Conservation (phyloP, 495 filamentous ascomycete species). For the Penicillium coprophilum region DNA sequence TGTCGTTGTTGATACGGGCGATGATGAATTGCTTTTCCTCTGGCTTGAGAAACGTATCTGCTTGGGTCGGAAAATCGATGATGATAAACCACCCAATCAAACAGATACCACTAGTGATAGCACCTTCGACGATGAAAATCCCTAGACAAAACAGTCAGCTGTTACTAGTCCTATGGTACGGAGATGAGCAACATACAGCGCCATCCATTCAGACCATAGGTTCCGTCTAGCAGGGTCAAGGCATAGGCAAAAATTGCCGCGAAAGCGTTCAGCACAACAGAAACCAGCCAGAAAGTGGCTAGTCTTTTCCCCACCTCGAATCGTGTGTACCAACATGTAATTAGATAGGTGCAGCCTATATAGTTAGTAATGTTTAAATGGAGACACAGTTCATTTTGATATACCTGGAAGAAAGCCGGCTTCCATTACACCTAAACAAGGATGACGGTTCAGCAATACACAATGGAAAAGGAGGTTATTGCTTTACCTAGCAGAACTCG, state of each 20-base stretch:
- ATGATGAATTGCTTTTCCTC: neutral
- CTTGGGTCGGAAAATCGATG: slow-evolving; percentile 3
- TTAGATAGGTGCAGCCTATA: slow-evolving; percentile 3
- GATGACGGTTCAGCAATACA: neutral
- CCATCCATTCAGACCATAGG: neutral
- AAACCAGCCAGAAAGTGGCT: neutral
- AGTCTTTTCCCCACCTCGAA: slow-evolving; percentile 3
- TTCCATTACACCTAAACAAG: neutral
- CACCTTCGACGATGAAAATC: slow-evolving; percentile 5
- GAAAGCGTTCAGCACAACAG: slow-evolving; percentile 1
- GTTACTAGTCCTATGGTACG: neutral
- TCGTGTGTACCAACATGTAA: slow-evolving; percentile 4
- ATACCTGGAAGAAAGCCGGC: slow-evolving; percentile 1
- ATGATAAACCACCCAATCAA: slow-evolving; percentile 2
- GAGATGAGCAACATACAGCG: neutral
- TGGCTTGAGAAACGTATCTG: neutral
- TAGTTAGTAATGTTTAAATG: neutral
- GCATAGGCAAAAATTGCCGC: slow-evolving; percentile 6
- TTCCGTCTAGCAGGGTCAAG: slow-evolving; percentile 1
- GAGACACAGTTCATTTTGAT: neutral
- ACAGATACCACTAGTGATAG: neutral
- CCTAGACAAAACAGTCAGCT: neutral
- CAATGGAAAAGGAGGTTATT: neutral
- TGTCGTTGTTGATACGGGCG: slow-evolving; percentile 4
- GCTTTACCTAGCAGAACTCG: neutral